Evolutionary conservation across 352 stramenopile species (phyloP).

Genomic region (Thraustochytrium striatum): DNA sequence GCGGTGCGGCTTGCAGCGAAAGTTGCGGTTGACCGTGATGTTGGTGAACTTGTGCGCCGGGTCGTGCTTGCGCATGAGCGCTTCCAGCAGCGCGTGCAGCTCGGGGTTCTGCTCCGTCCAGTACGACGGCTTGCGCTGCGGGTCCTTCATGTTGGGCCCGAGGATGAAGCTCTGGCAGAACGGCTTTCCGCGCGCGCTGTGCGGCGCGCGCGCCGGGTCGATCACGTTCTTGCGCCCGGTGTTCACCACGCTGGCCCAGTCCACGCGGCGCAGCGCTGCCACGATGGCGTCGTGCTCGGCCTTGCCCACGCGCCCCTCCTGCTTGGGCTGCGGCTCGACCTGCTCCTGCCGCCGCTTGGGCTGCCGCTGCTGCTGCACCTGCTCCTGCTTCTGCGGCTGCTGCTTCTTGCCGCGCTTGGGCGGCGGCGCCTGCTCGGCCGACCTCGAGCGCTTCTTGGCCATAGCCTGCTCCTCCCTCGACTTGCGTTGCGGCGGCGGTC

Average conservation of each 20-base stretch:
- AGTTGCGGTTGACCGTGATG: slow-evolving; percentile 47
- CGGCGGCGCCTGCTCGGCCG: too few relatives aligned
- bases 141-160: slow-evolving; percentile 48
- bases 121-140: slow-evolving; percentile 8
- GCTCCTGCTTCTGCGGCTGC: too few relatives aligned
- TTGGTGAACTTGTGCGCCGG: slow-evolving; percentile 40
- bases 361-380: too few relatives aligned
- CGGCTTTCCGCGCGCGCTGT: slow-evolving; percentile 13
- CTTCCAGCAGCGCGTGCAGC: slow-evolving; percentile 9
- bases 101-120: slow-evolving; percentile 48
- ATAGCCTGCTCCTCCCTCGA: too few relatives aligned
- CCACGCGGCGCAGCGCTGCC: slow-evolving; percentile 3
- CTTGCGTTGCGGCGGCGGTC: too few relatives aligned
- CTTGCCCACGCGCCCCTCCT: too few relatives aligned
- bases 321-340: too few relatives aligned
- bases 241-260: slow-evolving; percentile 41
- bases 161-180: slow-evolving; percentile 46
- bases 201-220: slow-evolving; percentile 7
- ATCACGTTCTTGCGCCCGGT: slow-evolving; percentile 44
- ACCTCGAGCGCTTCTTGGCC: too few relatives aligned
- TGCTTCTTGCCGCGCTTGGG: too few relatives aligned
- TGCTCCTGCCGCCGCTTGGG: too few relatives aligned
- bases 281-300: slow-evolving; percentile 26
- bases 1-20: slow-evolving; percentile 39
- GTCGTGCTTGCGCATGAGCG: slow-evolving; percentile 13